Evolutionary conservation across 73 alveolate genomes (phyloP), one percentile per base, ranked within the genome.

Genomic region (Urostyla sp.): DNA sequence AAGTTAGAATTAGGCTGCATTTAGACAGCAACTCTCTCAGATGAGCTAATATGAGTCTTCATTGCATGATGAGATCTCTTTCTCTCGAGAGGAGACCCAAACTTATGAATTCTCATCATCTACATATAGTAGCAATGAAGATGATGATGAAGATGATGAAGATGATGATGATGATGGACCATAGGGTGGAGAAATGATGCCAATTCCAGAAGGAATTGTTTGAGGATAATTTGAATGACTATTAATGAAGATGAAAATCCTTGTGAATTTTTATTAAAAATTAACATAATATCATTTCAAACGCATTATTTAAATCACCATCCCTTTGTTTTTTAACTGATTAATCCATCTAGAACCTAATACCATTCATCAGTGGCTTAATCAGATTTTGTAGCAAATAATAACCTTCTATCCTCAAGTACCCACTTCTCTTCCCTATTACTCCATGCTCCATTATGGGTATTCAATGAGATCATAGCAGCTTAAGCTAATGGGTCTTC

Each of bases 401-500:
- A 35, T 6, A 59, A 31, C 37, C 76, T 59, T 32, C 76, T 28
- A 31, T 59, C 76, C 55, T 59, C 76, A 18, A 59, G 37, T 30
- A 59, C 37, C 76, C 76, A 59, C 76, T 35, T 59, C 37, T 59
- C 76, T 59, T 59, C 76, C 37, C 76, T 59, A 32, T 59, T 59
- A 3, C 40, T 59, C 76, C 76, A 59, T 4, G 76, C 76, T 18
- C 76, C 76, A 7, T 55, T 13, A 55, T 59, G 76, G 37, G 76
- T 59, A 59, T 59, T 59, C 5, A 59, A 21, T 26, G 76, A n/a
- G 24, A 35, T 59, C 76, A 59, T 59, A 4, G 76, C 76, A 6
- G 76, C 76, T 35, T 32, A 31, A 8, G 10, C 20, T 27, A 59
- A 59, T 15, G 76, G 76, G n/a, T 59, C 76, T 30, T 59, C 53